Conservation (phyloP, 306 rosid genomes). For the Rosa lucieae region DNA sequence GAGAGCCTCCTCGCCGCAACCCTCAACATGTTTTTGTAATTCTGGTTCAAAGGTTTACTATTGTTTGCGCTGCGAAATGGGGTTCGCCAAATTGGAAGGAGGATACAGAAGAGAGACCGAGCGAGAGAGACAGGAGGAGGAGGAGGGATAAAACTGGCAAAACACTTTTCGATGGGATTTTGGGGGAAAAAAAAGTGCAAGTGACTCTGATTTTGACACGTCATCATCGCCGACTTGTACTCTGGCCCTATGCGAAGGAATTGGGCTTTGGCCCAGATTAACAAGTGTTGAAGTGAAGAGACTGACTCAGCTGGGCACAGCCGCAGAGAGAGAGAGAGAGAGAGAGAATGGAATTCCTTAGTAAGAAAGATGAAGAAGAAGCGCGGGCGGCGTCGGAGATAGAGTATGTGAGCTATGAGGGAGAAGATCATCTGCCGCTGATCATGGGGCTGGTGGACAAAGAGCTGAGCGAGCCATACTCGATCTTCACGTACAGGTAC, state of each 20-base stretch:
- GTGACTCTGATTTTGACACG: slow-evolving; percentile 9
- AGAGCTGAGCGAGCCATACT: slow-evolving; percentile 98
- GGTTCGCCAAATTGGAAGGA: not conserved
- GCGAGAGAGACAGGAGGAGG: not conserved
- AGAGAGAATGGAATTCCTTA: not conserved
- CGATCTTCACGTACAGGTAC: slow-evolving; percentile 95
- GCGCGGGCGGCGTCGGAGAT: slow-evolving; percentile 41
- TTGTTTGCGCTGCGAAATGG: not conserved
- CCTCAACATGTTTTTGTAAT: slow-evolving; percentile 37
- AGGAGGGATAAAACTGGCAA: not conserved
- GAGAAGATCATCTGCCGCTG: slow-evolving; percentile 88
- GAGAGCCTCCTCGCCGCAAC: slow-evolving; percentile 48
- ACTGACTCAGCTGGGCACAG: not conserved
- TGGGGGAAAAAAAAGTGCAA: no score
- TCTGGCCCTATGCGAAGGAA: not conserved
- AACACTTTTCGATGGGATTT: not conserved
- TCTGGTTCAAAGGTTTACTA: not conserved
- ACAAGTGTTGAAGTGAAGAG: not conserved
- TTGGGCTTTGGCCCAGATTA: not conserved
- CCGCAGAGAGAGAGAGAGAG: not conserved
- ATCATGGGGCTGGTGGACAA: slow-evolving; percentile 85
- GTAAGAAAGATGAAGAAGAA: slow-evolving; percentile 24
- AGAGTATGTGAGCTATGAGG: slow-evolving; percentile 77
- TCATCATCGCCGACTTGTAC: not conserved
- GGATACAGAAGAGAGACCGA: not conserved